Percentiles rank a stretch among this genome's conserved stretches.
Conservation (phyloP, 2,329 filamentous ascomycete species). For the Chaetomiaceae sp. region DNA sequence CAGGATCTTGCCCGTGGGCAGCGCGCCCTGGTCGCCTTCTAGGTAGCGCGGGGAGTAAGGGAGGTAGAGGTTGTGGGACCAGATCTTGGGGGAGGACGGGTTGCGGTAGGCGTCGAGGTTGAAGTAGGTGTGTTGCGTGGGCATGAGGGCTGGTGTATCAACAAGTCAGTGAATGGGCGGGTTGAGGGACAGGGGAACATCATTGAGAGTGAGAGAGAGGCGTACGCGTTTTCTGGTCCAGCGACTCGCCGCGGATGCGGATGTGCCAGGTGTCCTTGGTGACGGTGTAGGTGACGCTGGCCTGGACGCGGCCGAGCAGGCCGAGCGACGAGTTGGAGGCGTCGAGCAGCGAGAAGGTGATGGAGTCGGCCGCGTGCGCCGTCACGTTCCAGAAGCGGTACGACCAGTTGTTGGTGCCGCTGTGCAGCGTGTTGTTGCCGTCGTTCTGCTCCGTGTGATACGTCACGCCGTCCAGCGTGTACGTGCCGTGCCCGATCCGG, state of each 20-base stretch:
- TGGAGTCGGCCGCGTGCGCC: conserved; percentile 46
- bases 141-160: conserved; percentile 58
- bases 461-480: conserved; percentile 47
- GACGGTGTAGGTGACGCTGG: conserved; percentile 57
- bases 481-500: conserved; percentile 54
- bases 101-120: conserved; percentile 61
- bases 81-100: conserved; percentile 46
- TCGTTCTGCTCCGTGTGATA: conserved; percentile 51
- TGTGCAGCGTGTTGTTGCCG: conserved; percentile 50
- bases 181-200: neutral
- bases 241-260: conserved; percentile 52
- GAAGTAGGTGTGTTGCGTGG: conserved; percentile 63
- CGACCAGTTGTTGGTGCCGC: conserved; percentile 56
- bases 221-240: conserved; percentile 40
- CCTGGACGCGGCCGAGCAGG: conserved; percentile 55
- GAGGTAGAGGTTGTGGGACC: conserved; percentile 57
- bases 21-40: conserved; percentile 47
- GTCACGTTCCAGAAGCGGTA: conserved; percentile 58
- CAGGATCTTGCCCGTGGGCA: conserved; percentile 57
- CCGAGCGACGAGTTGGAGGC: conserved; percentile 50
- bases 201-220: too few relatives aligned
- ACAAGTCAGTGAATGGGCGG: too few relatives aligned
- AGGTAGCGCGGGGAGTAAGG: conserved; percentile 56
- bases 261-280: conserved; percentile 51
- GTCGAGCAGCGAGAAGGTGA: conserved; percentile 61